Evolutionary conservation across 2,329 filamentous ascomycete species (phyloP).

Genomic region (Alternaria sp.): DNA sequence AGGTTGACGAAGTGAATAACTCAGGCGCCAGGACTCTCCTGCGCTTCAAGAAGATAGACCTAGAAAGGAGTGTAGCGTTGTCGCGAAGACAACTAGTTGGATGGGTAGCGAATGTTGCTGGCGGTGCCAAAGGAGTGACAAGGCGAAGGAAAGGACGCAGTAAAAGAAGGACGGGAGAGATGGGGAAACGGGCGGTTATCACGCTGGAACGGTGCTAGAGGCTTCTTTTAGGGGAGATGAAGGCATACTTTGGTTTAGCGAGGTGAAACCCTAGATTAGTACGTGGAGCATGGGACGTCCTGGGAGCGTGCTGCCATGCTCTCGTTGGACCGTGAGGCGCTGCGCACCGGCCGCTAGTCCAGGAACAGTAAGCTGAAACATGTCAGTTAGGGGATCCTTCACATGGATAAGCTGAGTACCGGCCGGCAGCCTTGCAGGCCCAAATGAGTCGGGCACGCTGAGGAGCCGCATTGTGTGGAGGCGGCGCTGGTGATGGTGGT

Average conservation of each 20-base stretch:
- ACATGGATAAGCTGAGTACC: slow-evolving; percentile 10
- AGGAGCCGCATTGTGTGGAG: slow-evolving; percentile 2
- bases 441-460: not conserved
- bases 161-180: slow-evolving; percentile 13
- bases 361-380: slow-evolving; percentile 41
- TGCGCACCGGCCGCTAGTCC: slow-evolving; percentile 31
- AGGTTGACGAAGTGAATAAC: slow-evolving; percentile 15
- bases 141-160: slow-evolving; percentile 36
- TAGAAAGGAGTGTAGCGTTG: slow-evolving; percentile 37
- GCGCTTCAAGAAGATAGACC: slow-evolving; percentile 25
- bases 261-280: slow-evolving; percentile 43
- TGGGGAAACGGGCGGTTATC: slow-evolving; percentile 34
- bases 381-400: slow-evolving; percentile 31
- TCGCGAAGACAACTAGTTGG: slow-evolving; percentile 19
- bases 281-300: slow-evolving; percentile 18
- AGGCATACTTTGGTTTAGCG: slow-evolving; percentile 46
- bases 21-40: slow-evolving; percentile 37
- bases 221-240: slow-evolving; percentile 44
- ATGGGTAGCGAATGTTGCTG: slow-evolving; percentile 34
- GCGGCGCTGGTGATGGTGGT: not conserved
- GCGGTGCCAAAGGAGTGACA: slow-evolving; percentile 32
- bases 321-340: slow-evolving; percentile 26
- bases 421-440: slow-evolving; percentile 8
- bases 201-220: slow-evolving; percentile 28
- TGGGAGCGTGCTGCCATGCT: slow-evolving; percentile 9